Percentiles rank a stretch among this genome's conserved stretches.
These are phyloP conservation scores for Novymonas esmeraldas DNA, from an alignment of 208 protist genomes.

Conservation along the genomic window DNA sequence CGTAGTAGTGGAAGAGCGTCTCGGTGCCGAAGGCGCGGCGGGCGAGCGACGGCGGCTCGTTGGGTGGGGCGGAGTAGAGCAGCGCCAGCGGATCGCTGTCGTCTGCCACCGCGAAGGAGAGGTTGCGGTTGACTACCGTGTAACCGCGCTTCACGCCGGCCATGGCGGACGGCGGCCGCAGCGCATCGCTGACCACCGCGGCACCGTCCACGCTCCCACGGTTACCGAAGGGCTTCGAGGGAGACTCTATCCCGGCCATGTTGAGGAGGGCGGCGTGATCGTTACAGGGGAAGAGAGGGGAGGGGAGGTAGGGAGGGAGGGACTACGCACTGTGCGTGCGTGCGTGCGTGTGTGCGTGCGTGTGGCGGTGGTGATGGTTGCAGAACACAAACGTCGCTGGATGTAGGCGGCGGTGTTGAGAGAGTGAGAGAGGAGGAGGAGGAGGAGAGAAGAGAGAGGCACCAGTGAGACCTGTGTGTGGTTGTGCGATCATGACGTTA, in stretches of 20 bases:
- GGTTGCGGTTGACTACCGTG: neutral
- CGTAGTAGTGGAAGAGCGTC: constrained; percentile 61
- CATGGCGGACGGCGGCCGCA: neutral
- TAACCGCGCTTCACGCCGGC: no score
- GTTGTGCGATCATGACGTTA: no score
- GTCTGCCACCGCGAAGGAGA: constrained; percentile 12
- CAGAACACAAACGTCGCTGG: no score
- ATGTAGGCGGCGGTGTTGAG: neutral
- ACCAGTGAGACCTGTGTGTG: neutral
- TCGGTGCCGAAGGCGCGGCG: constrained; percentile 19
- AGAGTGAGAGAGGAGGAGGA: neutral
- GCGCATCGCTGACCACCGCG: neutral
- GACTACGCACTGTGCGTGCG: neutral
- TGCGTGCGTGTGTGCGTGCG: neutral
- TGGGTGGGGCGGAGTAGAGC: constrained; percentile 19
- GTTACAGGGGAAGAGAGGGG: neutral
- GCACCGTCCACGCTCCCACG: neutral
- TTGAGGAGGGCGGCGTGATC: neutral
- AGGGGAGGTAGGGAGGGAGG: no score
- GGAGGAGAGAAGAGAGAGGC: neutral
- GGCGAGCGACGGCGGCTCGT: constrained; percentile 21
- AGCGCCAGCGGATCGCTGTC: constrained; percentile 19
- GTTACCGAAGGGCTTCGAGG: neutral
- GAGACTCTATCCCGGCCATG: constrained; percentile 7
- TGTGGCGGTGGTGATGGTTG: neutral